A percentile compares a stretch with the other conserved stretches of the same genome.
phyloP scores from a whole-genome alignment of 176 grass and related monocot species.

The Typha latifolia region DNA sequence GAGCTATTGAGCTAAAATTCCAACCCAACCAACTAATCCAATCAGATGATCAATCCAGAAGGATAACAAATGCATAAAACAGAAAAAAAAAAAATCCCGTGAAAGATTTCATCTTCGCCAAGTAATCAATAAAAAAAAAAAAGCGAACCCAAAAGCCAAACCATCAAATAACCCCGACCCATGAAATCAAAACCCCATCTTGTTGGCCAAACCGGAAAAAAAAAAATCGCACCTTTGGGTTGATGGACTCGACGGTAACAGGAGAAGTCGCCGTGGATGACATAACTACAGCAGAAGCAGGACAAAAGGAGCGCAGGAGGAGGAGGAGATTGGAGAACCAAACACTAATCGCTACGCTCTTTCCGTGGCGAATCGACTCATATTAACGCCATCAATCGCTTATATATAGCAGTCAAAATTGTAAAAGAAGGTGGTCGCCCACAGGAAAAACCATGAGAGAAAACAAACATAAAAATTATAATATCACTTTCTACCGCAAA shows the following conservation, averaged over 20 bases:
- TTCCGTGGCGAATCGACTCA: constrained; percentile 14
- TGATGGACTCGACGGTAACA: constrained; percentile 27
- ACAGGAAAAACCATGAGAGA: not conserved
- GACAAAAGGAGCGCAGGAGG: not conserved
- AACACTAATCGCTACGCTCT: not conserved
- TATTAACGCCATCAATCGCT: not conserved
- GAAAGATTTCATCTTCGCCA: too few species aligned
- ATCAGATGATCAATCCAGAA: not conserved
- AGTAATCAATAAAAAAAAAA: not conserved
- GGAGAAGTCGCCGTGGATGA: constrained; percentile 4
- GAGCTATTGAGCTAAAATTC: not conserved
- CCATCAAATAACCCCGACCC: not conserved
- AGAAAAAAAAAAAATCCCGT: not conserved
- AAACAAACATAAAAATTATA: too few species aligned
- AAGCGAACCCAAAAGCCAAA: not conserved
- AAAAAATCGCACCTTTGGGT: constrained; percentile 29
- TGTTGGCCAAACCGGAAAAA: not conserved
- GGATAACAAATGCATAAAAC: not conserved
- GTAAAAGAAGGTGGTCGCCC: not conserved
- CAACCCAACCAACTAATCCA: not conserved
- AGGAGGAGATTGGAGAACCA: not conserved
- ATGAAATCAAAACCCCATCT: not conserved
- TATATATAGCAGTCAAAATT: not conserved
- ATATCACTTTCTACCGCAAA: too few species aligned
- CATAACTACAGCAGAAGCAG: constrained; percentile 3